Evolutionary conservation across 371 early-diverging fungal genomes (phyloP), one percentile per base, ranked within the genome.

Genomic region (Fennellomyces sp.): DNA sequence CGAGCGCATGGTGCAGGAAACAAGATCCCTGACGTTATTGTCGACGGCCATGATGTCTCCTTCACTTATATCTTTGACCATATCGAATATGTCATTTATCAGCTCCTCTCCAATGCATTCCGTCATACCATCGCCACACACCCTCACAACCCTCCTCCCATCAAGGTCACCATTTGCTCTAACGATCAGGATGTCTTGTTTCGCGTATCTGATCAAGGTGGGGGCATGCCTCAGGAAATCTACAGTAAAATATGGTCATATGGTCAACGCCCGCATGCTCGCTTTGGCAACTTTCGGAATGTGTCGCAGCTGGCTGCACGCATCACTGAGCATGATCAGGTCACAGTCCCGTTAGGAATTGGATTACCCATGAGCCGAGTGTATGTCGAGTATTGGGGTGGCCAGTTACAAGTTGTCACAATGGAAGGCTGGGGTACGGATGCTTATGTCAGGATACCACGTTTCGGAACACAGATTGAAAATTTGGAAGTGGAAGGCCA

Each of bases 11-110:
- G 52, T 28, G 28, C 47, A 51, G 51, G 29, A 42, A 27, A 53
- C 19, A 33, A 42, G 11, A 19, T 39, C n/a, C 73, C 75, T 58
- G 66, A 73, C 29, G 79, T 91, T 1, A 53, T 73, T 4, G 70
- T 91, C 28, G 87, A 85, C 58, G 90, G 89, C 6, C 70, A 81
- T 58, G 81, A 86, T 38, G 85, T 88, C 17, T 66, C 69, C n/a
- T 89, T 91, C 68, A 88, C 87, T 51, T 93, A 91, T 66, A 90
- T 94, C n/a, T 88, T 89, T 2, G 94, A 91, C 49, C 93, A 95
- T 67, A 84, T 94, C 51, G 89, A 93, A 70, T 94, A 94, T 65
- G 88, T 94, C 35, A 52, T 94, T 5, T 92, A 85, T 56, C 94
- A 94, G 76, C 74, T 94, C 29, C 61, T 94, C 41, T 86, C 88